phyloP scores from a whole-genome alignment of 2,329 filamentous ascomycete genomes.

The Stagonosporopsis chrysanthemi region DNA sequence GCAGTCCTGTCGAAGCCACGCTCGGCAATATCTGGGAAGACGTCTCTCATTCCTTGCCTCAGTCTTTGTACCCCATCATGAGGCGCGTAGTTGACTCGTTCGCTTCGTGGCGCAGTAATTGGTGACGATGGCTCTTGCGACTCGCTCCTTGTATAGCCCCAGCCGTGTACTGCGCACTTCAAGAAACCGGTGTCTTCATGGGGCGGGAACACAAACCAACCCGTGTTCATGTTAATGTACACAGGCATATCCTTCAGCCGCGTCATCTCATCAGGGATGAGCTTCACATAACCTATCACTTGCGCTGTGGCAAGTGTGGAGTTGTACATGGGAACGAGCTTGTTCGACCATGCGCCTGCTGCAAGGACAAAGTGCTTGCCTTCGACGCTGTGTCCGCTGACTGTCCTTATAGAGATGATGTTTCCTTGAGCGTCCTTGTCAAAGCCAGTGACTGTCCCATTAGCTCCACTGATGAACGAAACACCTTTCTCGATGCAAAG shows the following conservation, averaged over 20 bases:
- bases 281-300: not conserved
- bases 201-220: not conserved
- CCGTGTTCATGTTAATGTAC: not conserved
- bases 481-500: slow-evolving; percentile 15
- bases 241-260: not conserved
- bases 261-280: not conserved
- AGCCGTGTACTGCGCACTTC: not conserved
- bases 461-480: slow-evolving; percentile 14
- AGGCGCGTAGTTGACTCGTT: not conserved
- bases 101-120: not conserved
- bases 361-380: not conserved
- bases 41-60: not conserved
- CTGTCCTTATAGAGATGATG: not conserved
- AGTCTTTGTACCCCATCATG: not conserved
- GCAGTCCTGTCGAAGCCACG: not conserved
- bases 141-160: not conserved
- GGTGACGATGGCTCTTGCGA: not conserved
- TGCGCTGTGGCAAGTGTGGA: not conserved
- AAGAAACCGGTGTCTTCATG: not conserved
- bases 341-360: not conserved
- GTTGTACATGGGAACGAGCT: not conserved
- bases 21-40: not conserved
- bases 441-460: slow-evolving; percentile 15
- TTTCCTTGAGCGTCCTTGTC: not conserved
- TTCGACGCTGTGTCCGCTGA: not conserved